Evolutionary conservation across 2,329 filamentous ascomycete genomes (phyloP), one percentile per base, ranked within the genome.

Genomic region (Claviceps humidiphila): DNA sequence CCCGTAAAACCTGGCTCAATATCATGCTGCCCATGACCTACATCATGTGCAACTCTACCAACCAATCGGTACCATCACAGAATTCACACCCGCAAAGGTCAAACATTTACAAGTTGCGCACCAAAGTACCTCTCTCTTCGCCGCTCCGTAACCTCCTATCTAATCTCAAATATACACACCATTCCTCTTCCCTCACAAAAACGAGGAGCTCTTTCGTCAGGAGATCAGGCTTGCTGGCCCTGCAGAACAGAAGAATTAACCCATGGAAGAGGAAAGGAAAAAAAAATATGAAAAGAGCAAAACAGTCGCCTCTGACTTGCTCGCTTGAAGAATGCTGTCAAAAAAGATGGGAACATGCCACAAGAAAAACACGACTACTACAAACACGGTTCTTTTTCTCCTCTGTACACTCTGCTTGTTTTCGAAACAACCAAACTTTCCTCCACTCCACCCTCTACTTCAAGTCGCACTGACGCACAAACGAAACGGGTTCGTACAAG

Each of bases 311-410:
- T 20, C 13, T 30, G 43, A 30, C 43, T 11, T 42, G 50, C 44
- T 51, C 50, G 50, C 50, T 51, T 45, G 43, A 42, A 34, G 17
- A 42, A 51, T 51, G 50, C 50, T 39, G 37, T 41, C 20, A 45
- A 30, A 42, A 42, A 50, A 49, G 37, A 52, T 34, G 11, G 11
- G 30, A 34, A 34, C 50, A 49, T 51, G 22, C 17, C 50, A 50
- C 43, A 45, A 45, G 4, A 45, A n/a, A 45, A 6, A 45, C 7
- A 16, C 30, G 9, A 34, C 3, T n/a, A 45, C 42, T 45, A 45
- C 20, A 20, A 6, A 45, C n/a, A n/a, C 22, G 4, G 5, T 30
- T 14, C n/a, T 45, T 45, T 45, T 44, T 45, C 26, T 45, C 30
- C 30, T 34, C 30, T 34, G 9, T 11, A 34, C 22, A n/a, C 22